Percentiles rank a stretch among this genome's conserved stretches.
phyloP scores from a whole-genome alignment of 768 basidiomycete species.

The Leccinum disarticulatum region DNA sequence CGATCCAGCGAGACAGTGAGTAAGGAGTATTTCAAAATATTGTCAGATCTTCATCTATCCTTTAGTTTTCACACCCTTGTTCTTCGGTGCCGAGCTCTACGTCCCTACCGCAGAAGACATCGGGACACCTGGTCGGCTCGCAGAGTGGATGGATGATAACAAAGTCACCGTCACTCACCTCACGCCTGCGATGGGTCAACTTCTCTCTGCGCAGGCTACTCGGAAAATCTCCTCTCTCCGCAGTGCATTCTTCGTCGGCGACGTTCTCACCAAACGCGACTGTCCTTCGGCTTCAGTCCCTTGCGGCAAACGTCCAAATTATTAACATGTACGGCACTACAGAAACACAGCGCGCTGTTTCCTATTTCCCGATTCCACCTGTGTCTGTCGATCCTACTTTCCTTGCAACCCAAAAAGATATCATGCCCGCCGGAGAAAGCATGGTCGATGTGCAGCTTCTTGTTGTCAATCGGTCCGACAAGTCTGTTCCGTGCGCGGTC shows the following conservation, averaged over 20 bases:
- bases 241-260: constrained; percentile 99
- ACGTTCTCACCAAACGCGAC: constrained; percentile 96
- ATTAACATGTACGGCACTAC: constrained; percentile 99
- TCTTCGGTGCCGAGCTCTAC: constrained; percentile 93
- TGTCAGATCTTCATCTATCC: constrained; percentile 7
- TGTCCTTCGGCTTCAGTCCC: constrained; percentile 89
- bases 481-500: constrained; percentile 82
- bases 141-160: constrained; percentile 96
- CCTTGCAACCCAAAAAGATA: constrained; percentile 91
- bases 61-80: constrained; percentile 95
- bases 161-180: constrained; percentile 94
- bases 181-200: constrained; percentile 98
- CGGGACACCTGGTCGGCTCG: constrained; percentile 91
- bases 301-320: constrained; percentile 90
- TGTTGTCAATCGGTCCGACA: constrained; percentile 89
- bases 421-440: constrained; percentile 95
- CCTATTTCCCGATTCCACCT: constrained; percentile 91
- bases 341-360: constrained; percentile 98
- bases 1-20: constrained; percentile 98
- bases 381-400: constrained; percentile 84
- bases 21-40: constrained; percentile 14
- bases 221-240: constrained; percentile 80
- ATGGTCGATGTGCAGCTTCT: constrained; percentile 98
- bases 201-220: constrained; percentile 85
- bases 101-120: constrained; percentile 98